Evolutionary conservation across 2,329 filamentous ascomycete genomes (phyloP).

Genomic region (Bipolaris bicolor): DNA sequence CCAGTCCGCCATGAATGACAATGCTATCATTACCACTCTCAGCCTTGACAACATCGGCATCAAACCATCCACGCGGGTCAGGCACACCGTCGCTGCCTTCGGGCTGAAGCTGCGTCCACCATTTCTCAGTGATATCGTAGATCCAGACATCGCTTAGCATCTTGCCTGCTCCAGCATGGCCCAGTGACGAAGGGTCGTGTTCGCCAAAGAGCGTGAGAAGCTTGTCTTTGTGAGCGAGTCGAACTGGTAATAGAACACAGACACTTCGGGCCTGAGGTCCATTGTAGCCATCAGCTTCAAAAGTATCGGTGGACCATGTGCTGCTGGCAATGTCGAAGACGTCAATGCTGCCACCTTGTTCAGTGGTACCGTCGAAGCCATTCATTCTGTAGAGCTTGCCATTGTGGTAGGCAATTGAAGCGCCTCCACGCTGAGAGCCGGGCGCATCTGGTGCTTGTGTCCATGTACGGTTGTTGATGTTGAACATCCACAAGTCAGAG

Average conservation of each 20-base stretch:
- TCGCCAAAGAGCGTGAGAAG: slow-evolving; percentile 62
- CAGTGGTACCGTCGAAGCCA: slow-evolving; percentile 73
- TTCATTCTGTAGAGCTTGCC: slow-evolving; percentile 78
- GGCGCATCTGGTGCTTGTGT: slow-evolving; percentile 70
- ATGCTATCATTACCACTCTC: slow-evolving; percentile 45
- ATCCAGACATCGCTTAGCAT: slow-evolving; percentile 62
- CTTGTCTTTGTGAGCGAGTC: slow-evolving; percentile 42
- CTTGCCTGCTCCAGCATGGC: slow-evolving; percentile 62
- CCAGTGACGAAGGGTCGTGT: slow-evolving; percentile 58
- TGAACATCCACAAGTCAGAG: slow-evolving; percentile 79
- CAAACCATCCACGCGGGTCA: slow-evolving; percentile 60
- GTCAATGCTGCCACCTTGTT: slow-evolving; percentile 75
- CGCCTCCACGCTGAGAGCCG: slow-evolving; percentile 68
- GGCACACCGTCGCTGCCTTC: slow-evolving; percentile 42
- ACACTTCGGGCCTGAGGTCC: slow-evolving; percentile 61
- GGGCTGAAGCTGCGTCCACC: slow-evolving; percentile 43
- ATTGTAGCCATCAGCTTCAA: slow-evolving; percentile 51
- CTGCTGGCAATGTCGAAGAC: slow-evolving; percentile 55
- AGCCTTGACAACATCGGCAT: slow-evolving; percentile 53
- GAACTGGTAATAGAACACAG: slow-evolving; percentile 53
- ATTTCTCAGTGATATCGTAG: slow-evolving; percentile 47
- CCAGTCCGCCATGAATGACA: slow-evolving; percentile 59
- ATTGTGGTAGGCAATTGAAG: slow-evolving; percentile 68
- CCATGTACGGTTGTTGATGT: slow-evolving; percentile 69
- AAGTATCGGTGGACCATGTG: slow-evolving; percentile 51